Evolutionary conservation across 2,329 filamentous ascomycete species (phyloP), one percentile per base, ranked within the genome.

Genomic region (Pseudogymnoascus sp.): DNA sequence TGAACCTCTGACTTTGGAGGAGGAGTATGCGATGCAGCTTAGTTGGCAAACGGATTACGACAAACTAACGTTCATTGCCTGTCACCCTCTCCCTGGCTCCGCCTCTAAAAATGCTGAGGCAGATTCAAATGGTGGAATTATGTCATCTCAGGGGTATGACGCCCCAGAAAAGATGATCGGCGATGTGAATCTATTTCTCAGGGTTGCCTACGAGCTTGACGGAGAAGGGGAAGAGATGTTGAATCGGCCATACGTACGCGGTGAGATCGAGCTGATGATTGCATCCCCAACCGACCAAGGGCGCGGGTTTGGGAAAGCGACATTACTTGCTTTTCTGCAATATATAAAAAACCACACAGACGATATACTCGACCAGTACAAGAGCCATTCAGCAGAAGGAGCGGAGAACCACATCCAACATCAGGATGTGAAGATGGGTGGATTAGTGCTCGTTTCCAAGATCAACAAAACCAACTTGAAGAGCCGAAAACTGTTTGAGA

Each of bases 61-160:
- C 76, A 97, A 97, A 77, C 75, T 97, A 66, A 97, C 93, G 0
- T 97, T 97, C 70, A 96, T 97, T 73, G 76, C 90, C 62, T 96
- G 91, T 72, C 63, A 68, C 3, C 23, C 54, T 5, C 29, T 67
- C 65, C 37, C 51, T 62, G 34, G 8, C 8, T 29, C 29, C 40
- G 14, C 45, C 45, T 18, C 23, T n/a, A 29, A 36, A 16, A 42
- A 34, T 26, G 5, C 42, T 26, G 26, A 59, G 5, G 2, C 4
- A 5, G n/a, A n/a, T 18, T 18, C 29, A 12, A 36, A 42, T 11
- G 65, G 63, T 11, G 64, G 66, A 29, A 47, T 63, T 36, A 51
- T 62, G 1, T 69, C 79, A 60, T 36, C 67, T 14, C 77, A 80
- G 0, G 76, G 77, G 10, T 77, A 79, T 4, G 91, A 93, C 70